Conservation (phyloP, 345 rosid species). For the Raphanus sativus region DNA sequence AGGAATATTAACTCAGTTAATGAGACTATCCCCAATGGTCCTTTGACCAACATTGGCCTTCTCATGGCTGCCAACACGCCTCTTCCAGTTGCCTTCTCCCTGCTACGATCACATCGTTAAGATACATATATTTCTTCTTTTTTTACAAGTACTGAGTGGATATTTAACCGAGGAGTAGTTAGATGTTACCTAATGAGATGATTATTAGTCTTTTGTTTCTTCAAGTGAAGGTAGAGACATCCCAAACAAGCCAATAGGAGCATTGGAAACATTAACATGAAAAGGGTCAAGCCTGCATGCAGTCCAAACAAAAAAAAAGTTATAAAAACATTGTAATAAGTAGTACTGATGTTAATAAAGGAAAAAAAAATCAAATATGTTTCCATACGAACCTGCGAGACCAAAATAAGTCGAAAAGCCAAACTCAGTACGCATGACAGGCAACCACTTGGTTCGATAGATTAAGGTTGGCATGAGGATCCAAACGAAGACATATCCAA, state of each 20-base stretch:
- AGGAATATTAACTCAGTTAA: conserved; percentile 54
- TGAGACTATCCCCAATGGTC: conserved; percentile 80
- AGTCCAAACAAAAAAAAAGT: not conserved
- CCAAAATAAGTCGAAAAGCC: conserved; percentile 53
- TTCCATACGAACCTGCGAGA: conserved; percentile 43
- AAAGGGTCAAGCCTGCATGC: conserved; percentile 41
- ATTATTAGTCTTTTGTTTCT: conserved; percentile 21
- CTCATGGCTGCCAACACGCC: conserved; percentile 30
- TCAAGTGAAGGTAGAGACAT: conserved; percentile 56
- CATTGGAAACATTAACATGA: conserved; percentile 59
- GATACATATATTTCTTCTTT: not conserved
- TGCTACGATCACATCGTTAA: not conserved
- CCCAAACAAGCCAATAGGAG: conserved; percentile 57
- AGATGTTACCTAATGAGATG: conserved; percentile 12
- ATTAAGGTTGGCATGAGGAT: conserved; percentile 56
- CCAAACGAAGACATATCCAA: conserved; percentile 61
- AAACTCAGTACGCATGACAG: conserved; percentile 38
- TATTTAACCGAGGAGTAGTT: not conserved
- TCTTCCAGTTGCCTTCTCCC: conserved; percentile 8
- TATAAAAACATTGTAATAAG: not conserved
- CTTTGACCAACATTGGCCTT: conserved; percentile 63
- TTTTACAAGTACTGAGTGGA: not conserved
- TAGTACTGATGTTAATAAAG: not conserved
- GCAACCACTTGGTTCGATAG: conserved; percentile 47
- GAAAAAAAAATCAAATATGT: not conserved